Percentiles rank a stretch among this genome's conserved stretches.
phyloP scores from a whole-genome alignment of 331 rosid species.

The Quercus tomentella region DNA sequence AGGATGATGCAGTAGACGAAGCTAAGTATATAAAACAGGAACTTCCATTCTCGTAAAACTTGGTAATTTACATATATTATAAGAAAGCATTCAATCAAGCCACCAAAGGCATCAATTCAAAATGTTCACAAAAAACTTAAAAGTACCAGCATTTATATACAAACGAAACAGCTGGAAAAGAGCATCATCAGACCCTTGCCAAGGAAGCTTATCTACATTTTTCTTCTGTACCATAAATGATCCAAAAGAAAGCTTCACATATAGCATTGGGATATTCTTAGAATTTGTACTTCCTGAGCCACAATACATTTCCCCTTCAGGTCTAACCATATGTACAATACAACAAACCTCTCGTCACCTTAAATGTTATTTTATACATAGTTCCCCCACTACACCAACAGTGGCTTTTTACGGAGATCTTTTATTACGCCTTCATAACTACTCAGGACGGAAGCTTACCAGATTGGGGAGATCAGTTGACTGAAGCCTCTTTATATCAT shows the following conservation, averaged over 20 bases:
- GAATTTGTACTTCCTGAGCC: background rate
- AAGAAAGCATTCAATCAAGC: background rate
- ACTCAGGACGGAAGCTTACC: conserved; percentile 87
- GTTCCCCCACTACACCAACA: background rate
- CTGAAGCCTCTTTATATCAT: conserved; percentile 73
- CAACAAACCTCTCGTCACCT: conserved; percentile 4
- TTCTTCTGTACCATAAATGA: background rate
- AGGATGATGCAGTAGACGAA: too few relatives aligned
- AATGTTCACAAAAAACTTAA: background rate
- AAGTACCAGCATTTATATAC: background rate
- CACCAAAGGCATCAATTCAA: background rate
- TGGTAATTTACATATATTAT: too few relatives aligned
- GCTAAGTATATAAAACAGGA: too few relatives aligned
- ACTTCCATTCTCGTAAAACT: too few relatives aligned
- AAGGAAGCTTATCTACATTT: conserved; percentile 33
- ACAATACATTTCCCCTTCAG: background rate
- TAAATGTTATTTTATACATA: conserved; percentile 4
- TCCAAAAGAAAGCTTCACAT: conserved; percentile 29
- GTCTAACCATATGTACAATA: conserved; percentile 21
- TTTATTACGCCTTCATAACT: conserved; percentile 12
- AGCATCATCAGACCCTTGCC: background rate
- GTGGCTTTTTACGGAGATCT: conserved; percentile 1
- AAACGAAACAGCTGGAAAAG: background rate
- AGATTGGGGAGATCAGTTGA: conserved; percentile 65
- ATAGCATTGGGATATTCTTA: conserved; percentile 13